These are phyloP conservation scores for Trichophyton verrucosum DNA, from an alignment of 2,329 filamentous ascomycete genomes.

Conservation along the genomic window DNA sequence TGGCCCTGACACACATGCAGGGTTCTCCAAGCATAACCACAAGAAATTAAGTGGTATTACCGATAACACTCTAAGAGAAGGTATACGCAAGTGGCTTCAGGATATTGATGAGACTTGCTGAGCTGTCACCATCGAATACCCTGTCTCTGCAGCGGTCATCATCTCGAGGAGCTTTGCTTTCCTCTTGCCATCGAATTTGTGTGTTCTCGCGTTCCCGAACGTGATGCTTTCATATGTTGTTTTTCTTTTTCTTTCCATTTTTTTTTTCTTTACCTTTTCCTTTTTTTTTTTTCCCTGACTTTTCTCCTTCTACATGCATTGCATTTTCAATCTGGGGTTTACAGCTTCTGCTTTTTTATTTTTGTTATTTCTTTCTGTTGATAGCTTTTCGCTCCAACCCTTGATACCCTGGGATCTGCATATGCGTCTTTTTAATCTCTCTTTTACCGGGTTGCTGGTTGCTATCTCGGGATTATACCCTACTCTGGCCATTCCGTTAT, in stretches of 20 bases:
- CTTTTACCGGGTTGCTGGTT: neutral
- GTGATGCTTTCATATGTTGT: neutral
- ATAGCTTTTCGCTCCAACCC: neutral
- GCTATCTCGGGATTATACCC: slow-evolving; percentile 1
- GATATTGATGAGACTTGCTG: slow-evolving; percentile 37
- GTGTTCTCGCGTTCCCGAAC: neutral
- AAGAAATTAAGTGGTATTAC: slow-evolving; percentile 23
- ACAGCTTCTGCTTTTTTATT: neutral
- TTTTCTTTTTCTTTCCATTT: neutral
- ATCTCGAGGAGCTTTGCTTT: neutral
- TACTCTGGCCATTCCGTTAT: neutral
- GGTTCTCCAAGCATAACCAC: slow-evolving; percentile 17
- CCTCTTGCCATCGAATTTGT: neutral
- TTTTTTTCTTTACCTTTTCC: neutral
- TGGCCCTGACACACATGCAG: slow-evolving; percentile 17
- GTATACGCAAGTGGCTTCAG: slow-evolving; percentile 44
- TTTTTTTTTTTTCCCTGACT: neutral
- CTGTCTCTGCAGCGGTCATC: neutral
- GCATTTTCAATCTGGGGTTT: neutral
- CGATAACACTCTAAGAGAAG: slow-evolving; percentile 45
- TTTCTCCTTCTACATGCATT: neutral
- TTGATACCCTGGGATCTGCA: slow-evolving; percentile 4
- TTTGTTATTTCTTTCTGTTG: neutral
- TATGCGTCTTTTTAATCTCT: neutral
- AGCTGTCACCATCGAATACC: neutral